Evolutionary conservation across 306 rosid genomes (phyloP), one percentile per base, ranked within the genome.

Genomic region (Dicorynia guianensis): DNA sequence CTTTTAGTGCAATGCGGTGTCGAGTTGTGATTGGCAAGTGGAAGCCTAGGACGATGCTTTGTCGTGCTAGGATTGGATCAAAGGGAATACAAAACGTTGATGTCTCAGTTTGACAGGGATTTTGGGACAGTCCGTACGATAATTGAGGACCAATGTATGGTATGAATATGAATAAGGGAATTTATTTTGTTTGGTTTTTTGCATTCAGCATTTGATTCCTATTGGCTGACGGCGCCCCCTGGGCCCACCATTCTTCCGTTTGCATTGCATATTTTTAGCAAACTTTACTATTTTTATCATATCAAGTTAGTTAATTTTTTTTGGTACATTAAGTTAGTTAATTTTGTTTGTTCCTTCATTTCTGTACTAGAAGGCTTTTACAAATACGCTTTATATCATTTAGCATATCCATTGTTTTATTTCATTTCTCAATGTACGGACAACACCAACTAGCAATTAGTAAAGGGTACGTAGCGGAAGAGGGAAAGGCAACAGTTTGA

Each of bases 141-240:
- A 33, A 13, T 49, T 46, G 63, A 63, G 73, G 61, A 40, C 50
- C 62, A 55, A 75, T 1, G 2, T 17, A 6, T 59, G 2, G 30
- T 25, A 25, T 1, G 30, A 25, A 25, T 47, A 9, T 13, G 30
- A 8, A 9, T 8, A 33, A 35, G 52, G 61, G 15, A 64, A 79
- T 61, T 69, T 72, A 59, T 13, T 63, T 13, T 66, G 77, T 78
- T 66, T 60, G 48, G 39, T 36, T 39, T 39, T 0, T 80, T 62
- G 58, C 80, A 68, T 17, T 69, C 84, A 69, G 0, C 11, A 33
- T 53, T 19, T n/a, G 47, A 73, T 69, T 69, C 69, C 63, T 14
- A 75, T 81, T 78, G 83, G 82, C 71, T 74, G 77, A 74, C 80
- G 80, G 83, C 86, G 80, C 85, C 76, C 38, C 64, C 66, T 19